Conservation (phyloP, 176 grass and related monocot species). For the Triticum urartu region DNA sequence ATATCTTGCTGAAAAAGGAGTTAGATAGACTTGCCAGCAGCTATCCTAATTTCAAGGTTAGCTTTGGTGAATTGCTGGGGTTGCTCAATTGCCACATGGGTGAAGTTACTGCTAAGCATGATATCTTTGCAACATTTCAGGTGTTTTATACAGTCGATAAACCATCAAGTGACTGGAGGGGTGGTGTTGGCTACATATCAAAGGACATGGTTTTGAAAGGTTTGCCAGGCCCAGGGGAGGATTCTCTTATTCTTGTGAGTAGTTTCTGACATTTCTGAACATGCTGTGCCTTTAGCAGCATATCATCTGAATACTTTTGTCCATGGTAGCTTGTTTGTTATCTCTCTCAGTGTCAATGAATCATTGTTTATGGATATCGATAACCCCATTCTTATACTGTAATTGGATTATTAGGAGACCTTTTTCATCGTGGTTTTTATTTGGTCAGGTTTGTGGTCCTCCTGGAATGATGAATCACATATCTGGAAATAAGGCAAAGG, state of each 20-base stretch:
- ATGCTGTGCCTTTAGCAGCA: neutral
- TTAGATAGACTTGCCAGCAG: conserved; percentile 80
- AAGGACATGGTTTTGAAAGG: conserved; percentile 89
- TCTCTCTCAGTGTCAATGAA: neutral
- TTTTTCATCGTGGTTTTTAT: neutral
- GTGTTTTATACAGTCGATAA: conserved; percentile 97
- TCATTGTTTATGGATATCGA: neutral
- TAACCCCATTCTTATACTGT: neutral
- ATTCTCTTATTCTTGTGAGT: conserved; percentile 82
- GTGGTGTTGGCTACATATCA: conserved; percentile 73
- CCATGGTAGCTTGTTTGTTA: neutral
- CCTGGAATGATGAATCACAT: conserved; percentile 97
- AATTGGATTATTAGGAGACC: neutral
- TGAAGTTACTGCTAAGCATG: conserved; percentile 1
- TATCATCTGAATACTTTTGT: neutral
- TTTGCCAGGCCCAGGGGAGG: conserved; percentile 69
- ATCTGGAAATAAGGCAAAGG: conserved; percentile 85
- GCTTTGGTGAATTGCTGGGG: neutral
- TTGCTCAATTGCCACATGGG: neutral
- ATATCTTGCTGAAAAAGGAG: conserved; percentile 92
- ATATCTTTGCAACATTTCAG: conserved; percentile 36
- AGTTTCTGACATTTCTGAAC: conserved; percentile 1
- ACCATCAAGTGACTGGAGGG: conserved; percentile 74
- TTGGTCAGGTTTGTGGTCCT: conserved; percentile 84
- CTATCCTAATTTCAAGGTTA: conserved; percentile 98